Base-by-base conservation (phyloP, 2,329 filamentous ascomycete genomes). In the Fusarium lyarnte region DNA sequence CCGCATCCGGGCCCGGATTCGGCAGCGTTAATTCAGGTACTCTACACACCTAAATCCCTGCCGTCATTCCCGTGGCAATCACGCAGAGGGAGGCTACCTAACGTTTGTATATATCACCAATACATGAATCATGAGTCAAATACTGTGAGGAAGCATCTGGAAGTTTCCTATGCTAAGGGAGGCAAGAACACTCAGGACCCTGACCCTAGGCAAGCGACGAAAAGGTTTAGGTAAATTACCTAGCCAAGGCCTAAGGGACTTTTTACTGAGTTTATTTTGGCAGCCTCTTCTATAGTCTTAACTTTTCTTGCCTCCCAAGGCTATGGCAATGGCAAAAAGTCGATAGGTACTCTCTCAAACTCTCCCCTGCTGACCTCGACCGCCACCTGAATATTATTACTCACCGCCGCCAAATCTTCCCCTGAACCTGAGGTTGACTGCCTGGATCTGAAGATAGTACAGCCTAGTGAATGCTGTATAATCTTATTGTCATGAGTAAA, bases 401-500 rank as follows among this genome's bases (percentile, higher is more conserved):
- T 60, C 49, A 67, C 54, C 51, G 54, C 63, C 49, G 51, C 36
- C 36, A 47, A 46, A 43, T 53, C 23, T 39, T n/a, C 19, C 49
- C 54, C 58, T 38, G 33, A 38, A 21, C 54, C 42, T 23, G 33
- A 38, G 33, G 33, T 52, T 52, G 49, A 27, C 21, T 23, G 54
- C 21, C 36, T 25, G 59, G 47, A 67, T 52, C 72, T 63, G 60
- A 53, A 38, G 41, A 57, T 55, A 36, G 36, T 45, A 35, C 16
- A 33, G 43, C 27, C 35, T 45, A 51, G 43, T 25, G 52, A 31
- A 63, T 33, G 29, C 53, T 51, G 52, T 45, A 59, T 54, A 60
- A 60, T 75, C 51, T 42, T 53, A 42, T 59, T 66, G 66, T 74
- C 58, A 69, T 68, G 31, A 33, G 63, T 46, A 62, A 75, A 74